phyloP scores from a whole-genome alignment of 441 rosid species.

The Eruca vesicaria region DNA sequence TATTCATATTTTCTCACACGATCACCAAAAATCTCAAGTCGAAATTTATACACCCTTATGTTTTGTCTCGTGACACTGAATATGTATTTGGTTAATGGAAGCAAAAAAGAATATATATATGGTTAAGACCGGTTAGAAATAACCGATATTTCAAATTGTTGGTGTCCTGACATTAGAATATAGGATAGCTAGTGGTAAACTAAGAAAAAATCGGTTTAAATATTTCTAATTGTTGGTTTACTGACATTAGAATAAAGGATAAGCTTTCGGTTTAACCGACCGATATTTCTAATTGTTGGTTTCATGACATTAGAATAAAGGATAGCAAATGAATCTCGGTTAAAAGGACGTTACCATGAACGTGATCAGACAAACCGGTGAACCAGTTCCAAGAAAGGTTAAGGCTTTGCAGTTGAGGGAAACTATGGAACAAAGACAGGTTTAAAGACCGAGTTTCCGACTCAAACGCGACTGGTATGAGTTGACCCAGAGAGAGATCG shows the following conservation, averaged over 20 bases:
- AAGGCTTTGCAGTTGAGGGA: slow-evolving; percentile 23
- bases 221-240: background rate
- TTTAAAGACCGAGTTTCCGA: slow-evolving; percentile 8
- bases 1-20: background rate
- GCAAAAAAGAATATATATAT: too few species aligned
- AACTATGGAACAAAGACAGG: slow-evolving; percentile 17
- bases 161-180: too few species aligned
- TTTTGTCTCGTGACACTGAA: background rate
- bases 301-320: background rate
- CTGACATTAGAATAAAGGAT: too few species aligned
- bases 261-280: background rate
- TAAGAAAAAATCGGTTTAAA: too few species aligned
- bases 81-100: background rate
- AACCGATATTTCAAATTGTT: too few species aligned
- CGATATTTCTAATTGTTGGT: background rate
- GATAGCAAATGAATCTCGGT: background rate
- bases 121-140: too few species aligned
- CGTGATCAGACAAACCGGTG: slow-evolving; percentile 14
- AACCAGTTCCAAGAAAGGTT: slow-evolving; percentile 24
- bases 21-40: background rate
- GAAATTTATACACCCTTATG: background rate
- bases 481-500: slow-evolving; percentile 11
- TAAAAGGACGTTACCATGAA: slow-evolving; percentile 1
- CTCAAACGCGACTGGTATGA: slow-evolving; percentile 11
- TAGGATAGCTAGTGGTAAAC: too few species aligned